Evolutionary conservation across 2,329 filamentous ascomycete genomes (phyloP).

Genomic region (Fusarium xylarioides): DNA sequence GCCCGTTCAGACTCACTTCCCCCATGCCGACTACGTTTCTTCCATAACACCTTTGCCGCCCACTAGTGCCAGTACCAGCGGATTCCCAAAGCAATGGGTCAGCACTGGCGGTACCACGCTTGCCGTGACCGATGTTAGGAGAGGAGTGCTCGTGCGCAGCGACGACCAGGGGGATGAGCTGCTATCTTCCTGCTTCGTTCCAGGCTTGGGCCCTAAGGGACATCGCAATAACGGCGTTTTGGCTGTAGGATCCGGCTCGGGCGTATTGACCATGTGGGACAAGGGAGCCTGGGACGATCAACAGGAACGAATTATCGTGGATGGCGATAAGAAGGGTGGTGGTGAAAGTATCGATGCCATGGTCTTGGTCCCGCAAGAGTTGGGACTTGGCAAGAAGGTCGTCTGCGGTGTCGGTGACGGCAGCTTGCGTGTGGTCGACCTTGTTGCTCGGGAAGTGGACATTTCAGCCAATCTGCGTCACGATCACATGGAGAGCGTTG

Average conservation of each 20-base stretch:
- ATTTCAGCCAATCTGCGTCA: slow-evolving; percentile 70
- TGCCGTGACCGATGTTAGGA: slow-evolving; percentile 86
- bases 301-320: slow-evolving; percentile 85
- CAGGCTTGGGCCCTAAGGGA: slow-evolving; percentile 75
- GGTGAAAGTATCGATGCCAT: slow-evolving; percentile 87
- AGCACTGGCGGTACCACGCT: slow-evolving; percentile 92
- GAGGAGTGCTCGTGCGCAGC: slow-evolving; percentile 86
- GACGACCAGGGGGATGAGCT: slow-evolving; percentile 96
- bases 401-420: slow-evolving; percentile 87
- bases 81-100: slow-evolving; percentile 93
- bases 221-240: slow-evolving; percentile 76
- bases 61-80: slow-evolving; percentile 81
- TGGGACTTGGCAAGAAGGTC: slow-evolving; percentile 77
- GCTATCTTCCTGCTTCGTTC: slow-evolving; percentile 80
- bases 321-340: slow-evolving; percentile 62
- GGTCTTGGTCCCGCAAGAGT: slow-evolving; percentile 72
- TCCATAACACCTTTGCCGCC: slow-evolving; percentile 86
- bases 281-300: slow-evolving; percentile 95
- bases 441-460: slow-evolving; percentile 78
- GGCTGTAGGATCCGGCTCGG: slow-evolving; percentile 78
- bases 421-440: slow-evolving; percentile 76
- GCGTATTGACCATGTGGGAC: slow-evolving; percentile 93
- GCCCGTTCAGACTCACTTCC: slow-evolving; percentile 82
- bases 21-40: slow-evolving; percentile 93
- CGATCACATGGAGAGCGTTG: slow-evolving; percentile 87